Evolutionary conservation across 345 rosid species (phyloP).

Genomic region (Corchorus olitorius): DNA sequence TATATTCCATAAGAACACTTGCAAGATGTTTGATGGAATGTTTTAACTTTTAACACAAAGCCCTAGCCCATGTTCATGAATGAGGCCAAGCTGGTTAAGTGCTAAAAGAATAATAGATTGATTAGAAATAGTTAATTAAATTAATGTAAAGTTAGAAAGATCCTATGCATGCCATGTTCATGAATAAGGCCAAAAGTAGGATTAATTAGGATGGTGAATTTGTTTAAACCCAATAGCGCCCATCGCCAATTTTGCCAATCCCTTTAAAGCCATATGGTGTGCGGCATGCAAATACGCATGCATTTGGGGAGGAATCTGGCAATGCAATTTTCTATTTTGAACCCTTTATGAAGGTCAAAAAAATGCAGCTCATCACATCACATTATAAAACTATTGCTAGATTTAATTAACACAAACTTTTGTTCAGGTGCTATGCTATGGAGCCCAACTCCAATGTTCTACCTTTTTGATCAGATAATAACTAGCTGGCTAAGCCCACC

Average conservation of each 20-base stretch:
- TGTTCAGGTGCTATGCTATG: constrained; percentile 8
- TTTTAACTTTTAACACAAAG: background rate
- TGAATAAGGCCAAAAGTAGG: background rate
- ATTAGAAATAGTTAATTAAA: background rate
- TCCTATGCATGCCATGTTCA: background rate
- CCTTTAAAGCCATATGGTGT: background rate
- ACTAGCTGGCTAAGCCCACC: constrained; percentile 16
- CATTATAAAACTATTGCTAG: background rate
- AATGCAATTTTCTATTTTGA: background rate
- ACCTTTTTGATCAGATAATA: background rate
- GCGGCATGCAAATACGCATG: constrained; percentile 6
- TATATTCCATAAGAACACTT: background rate
- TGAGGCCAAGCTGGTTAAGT: background rate
- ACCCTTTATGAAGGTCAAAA: background rate
- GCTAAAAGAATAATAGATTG: background rate
- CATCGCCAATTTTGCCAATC: background rate
- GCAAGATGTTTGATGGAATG: background rate
- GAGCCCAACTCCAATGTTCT: background rate
- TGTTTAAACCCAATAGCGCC: background rate
- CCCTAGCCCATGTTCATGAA: constrained; percentile 2
- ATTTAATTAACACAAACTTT: background rate
- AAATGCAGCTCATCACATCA: background rate
- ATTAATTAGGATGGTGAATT: background rate
- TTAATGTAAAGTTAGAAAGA: background rate
- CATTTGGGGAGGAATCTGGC: background rate